These are phyloP conservation scores for Rutstroemia sp. DNA, from an alignment of 2,329 filamentous ascomycete species.

Conservation along the genomic window DNA sequence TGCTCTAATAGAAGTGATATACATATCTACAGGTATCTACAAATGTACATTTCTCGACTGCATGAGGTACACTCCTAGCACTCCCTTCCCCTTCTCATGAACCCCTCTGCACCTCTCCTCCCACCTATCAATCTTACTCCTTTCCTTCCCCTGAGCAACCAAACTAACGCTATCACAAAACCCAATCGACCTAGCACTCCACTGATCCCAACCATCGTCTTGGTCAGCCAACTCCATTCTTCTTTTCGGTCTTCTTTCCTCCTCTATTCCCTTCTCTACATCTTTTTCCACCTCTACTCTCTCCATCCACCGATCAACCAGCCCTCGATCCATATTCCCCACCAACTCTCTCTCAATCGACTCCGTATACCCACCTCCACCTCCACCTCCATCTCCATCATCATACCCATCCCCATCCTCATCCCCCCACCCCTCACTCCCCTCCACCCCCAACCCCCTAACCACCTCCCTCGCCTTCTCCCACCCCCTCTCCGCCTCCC, in stretches of 20 bases:
- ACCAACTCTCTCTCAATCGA: constrained; percentile 11
- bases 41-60: no score
- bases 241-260: neutral
- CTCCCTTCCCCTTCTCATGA: neutral
- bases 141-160: constrained; percentile 1
- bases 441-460: neutral
- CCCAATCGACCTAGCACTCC: neutral
- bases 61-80: no score
- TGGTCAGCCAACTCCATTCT: neutral
- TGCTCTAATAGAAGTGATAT: no score
- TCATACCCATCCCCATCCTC: neutral
- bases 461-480: neutral
- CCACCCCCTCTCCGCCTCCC: neutral
- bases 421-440: neutral
- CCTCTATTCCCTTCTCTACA: neutral
- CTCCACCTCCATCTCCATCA: neutral
- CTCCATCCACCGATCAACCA: constrained; percentile 13
- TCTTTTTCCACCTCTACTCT: neutral
- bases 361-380: constrained; percentile 15
- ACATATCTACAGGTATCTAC: no score
- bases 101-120: neutral
- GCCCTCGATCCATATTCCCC: constrained; percentile 10
- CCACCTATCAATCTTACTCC: constrained; percentile 1
- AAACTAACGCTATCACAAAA: neutral
- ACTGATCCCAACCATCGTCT: neutral